Evolutionary conservation across 257 asterid species (phyloP).

Genomic region (Nicotiana tabacum): DNA sequence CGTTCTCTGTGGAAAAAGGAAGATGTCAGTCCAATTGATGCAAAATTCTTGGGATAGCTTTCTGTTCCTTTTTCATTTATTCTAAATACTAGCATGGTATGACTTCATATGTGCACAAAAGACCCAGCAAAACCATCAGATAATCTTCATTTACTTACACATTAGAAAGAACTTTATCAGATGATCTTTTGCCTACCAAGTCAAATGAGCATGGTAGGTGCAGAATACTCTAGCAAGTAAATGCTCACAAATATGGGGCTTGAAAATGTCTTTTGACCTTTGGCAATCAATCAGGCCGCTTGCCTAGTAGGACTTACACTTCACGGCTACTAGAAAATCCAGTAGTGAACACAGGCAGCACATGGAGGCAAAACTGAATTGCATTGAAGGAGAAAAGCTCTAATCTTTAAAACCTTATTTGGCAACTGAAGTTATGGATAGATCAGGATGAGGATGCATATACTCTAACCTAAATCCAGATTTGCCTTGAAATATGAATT

Average conservation of each 20-base stretch:
- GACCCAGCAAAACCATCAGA: neutral
- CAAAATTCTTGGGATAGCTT: neutral
- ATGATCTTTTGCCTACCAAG: neutral
- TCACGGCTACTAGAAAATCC: neutral
- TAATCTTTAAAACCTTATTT: neutral
- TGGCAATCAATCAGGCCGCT: neutral
- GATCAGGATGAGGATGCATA: neutral
- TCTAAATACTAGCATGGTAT: neutral
- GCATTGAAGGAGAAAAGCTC: neutral
- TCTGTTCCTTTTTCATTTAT: neutral
- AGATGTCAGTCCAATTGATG: conserved; percentile 1
- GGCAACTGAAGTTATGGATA: neutral
- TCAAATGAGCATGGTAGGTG: neutral
- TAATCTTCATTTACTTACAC: neutral
- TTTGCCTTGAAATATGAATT: neutral
- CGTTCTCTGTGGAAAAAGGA: conserved; percentile 56
- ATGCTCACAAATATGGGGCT: neutral
- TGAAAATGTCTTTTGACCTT: neutral
- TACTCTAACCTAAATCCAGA: neutral
- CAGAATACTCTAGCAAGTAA: neutral
- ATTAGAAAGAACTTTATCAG: neutral
- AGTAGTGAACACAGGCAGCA: neutral
- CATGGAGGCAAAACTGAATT: neutral
- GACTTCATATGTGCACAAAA: neutral
- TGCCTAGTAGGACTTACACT: neutral